phyloP scores from a whole-genome alignment of 768 basidiomycete genomes.

The Russula brevipes region DNA sequence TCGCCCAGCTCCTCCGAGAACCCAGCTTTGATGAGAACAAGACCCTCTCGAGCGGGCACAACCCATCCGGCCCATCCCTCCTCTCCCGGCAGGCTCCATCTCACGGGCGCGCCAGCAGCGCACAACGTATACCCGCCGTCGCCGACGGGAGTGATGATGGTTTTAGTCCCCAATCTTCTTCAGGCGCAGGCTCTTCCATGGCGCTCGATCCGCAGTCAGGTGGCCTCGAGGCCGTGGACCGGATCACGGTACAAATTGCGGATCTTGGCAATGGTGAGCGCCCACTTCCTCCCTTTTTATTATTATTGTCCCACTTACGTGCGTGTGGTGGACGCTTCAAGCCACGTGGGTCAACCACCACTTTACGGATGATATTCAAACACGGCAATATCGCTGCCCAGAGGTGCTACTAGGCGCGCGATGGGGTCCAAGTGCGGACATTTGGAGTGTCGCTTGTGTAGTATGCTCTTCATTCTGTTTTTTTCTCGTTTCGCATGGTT shows the following conservation, averaged over 20 bases:
- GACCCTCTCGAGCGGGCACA: slow-evolving; percentile 32
- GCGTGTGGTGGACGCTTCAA: slow-evolving; percentile 27
- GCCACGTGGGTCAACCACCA: slow-evolving; percentile 92
- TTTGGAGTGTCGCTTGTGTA: slow-evolving; percentile 95
- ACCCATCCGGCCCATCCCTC: slow-evolving; percentile 58
- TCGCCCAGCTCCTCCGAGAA: slow-evolving; percentile 46
- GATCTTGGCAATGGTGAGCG: slow-evolving; percentile 89
- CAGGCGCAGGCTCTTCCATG: slow-evolving; percentile 28
- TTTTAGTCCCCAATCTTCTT: slow-evolving; percentile 18
- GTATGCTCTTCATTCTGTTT: slow-evolving; percentile 42
- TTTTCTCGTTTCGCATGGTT: slow-evolving; percentile 2
- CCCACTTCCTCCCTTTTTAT: slow-evolving; percentile 7
- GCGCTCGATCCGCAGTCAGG: slow-evolving; percentile 29
- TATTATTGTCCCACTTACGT: neutral
- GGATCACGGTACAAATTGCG: slow-evolving; percentile 97
- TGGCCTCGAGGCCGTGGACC: slow-evolving; percentile 39
- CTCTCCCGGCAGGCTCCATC: slow-evolving; percentile 64
- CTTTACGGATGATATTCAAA: slow-evolving; percentile 98
- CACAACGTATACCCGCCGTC: slow-evolving; percentile 27
- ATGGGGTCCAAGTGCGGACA: slow-evolving; percentile 93
- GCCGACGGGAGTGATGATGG: slow-evolving; percentile 30
- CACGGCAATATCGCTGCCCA: slow-evolving; percentile 93
- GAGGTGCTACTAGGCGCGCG: slow-evolving; percentile 96
- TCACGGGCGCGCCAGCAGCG: slow-evolving; percentile 12
- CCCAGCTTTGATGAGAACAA: slow-evolving; percentile 37